Evolutionary conservation across 352 stramenopile genomes (phyloP), one percentile per base, ranked within the genome.

Genomic region (Phytopythium kandeliae): DNA sequence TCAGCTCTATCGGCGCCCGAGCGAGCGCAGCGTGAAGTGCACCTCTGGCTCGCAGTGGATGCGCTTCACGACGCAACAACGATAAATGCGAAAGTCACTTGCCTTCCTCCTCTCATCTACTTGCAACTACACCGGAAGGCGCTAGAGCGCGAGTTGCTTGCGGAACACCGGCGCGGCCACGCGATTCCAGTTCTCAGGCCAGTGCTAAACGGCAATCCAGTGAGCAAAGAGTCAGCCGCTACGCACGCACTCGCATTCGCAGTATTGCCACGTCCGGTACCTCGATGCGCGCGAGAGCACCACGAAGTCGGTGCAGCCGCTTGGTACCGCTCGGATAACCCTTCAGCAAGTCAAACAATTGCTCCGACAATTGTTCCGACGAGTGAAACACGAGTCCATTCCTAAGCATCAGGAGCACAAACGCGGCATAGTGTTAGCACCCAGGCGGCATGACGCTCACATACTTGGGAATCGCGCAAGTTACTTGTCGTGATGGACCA

Each of bases 401-500:
- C 25, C 83, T 93, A 43, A 17, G 46, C 1, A 55, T 19, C 36
- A 43, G n/a, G n/a, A 22, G 24, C 28, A 24, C 12, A 42, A 8
- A 16, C 30, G 16, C 24, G 3, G 15, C 44, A 13, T 9, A 31
- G 9, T 31, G 28, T 4, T 31, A 17, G 12, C 10, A 34, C 26
- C 28, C 12, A 8, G 11, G 2, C 26, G 2, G 42, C n/a, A 22
- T 3, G 12, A 25, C 47, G 47, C 30, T 67, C 91, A 71, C 97
- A n/a, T n/a, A n/a, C n/a, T n/a, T n/a, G n/a, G n/a, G n/a, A n/a
- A n/a, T n/a, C n/a, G n/a, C n/a, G n/a, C n/a, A n/a, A n/a, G n/a
- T n/a, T n/a, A 98, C 47, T 85, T 73, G 46, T 88, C 78, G 74
- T 99, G 88, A 58, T 95, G 63, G 12, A 99, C 96, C 11, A 99